Conservation (phyloP, 108 stramenopile species). For the Skeletonema tropicum region DNA sequence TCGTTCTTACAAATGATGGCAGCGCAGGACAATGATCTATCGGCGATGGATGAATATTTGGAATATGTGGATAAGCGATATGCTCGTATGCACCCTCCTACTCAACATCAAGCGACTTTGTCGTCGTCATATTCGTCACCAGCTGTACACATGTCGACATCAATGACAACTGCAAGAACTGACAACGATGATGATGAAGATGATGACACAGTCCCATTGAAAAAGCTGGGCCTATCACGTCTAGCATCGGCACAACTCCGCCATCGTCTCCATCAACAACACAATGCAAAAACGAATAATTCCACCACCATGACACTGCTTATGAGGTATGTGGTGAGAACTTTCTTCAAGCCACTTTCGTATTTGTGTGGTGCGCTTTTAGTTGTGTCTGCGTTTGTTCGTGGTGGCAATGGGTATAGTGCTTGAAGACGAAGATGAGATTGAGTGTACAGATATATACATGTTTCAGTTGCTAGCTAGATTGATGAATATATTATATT, state of each 20-base stretch:
- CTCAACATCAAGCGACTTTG: no score
- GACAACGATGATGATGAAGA: not conserved
- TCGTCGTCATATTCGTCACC: not conserved
- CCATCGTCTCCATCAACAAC: not conserved
- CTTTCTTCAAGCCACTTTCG: not conserved
- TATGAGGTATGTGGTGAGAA: not conserved
- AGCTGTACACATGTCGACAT: not conserved
- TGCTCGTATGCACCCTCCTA: not conserved
- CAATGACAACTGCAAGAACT: not conserved
- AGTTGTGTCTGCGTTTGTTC: not conserved
- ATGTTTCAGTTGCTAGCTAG: not conserved
- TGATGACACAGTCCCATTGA: not conserved
- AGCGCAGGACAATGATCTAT: not conserved
- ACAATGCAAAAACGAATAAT: not conserved
- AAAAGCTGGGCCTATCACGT: not conserved
- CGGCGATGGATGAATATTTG: not conserved
- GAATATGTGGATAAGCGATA: not conserved
- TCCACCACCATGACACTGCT: not conserved
- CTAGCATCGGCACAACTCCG: not conserved
- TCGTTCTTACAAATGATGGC: not conserved
- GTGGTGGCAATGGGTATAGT: constrained; percentile 1
- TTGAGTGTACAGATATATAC: not conserved
- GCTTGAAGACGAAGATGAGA: not conserved
- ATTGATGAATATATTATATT: not conserved
- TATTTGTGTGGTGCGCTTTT: not conserved